Evolutionary conservation across 2,329 filamentous ascomycete species (phyloP).

Genomic region (Cryphonectria parasitica): DNA sequence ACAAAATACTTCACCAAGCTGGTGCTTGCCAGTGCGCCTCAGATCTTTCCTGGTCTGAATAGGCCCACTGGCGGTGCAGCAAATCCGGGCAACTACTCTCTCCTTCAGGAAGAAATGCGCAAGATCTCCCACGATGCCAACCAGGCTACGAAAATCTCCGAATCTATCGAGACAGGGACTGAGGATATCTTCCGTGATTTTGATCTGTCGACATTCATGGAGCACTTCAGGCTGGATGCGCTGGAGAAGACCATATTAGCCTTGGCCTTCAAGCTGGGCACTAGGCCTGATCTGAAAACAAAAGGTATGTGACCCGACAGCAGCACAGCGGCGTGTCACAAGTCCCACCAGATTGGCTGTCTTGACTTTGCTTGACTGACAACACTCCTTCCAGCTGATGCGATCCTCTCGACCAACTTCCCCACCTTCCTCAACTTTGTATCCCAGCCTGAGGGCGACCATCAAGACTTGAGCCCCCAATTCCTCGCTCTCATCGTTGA

Average conservation of each 20-base stretch:
- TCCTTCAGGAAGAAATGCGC: conserved; percentile 81
- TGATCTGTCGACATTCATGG: conserved; percentile 92
- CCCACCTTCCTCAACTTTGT: conserved; percentile 77
- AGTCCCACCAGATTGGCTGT: conserved; percentile 52
- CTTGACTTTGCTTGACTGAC: conserved; percentile 17
- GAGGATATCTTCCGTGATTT: conserved; percentile 96
- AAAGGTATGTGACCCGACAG: conserved; percentile 67
- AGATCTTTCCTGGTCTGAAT: conserved; percentile 83
- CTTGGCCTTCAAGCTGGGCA: conserved; percentile 83
- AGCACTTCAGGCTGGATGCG: conserved; percentile 92
- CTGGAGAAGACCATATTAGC: conserved; percentile 86
- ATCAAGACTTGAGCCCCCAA: conserved; percentile 67
- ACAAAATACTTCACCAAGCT: conserved; percentile 93
- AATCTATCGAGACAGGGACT: conserved; percentile 87
- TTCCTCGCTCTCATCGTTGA: conserved; percentile 83
- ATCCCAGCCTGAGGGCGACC: conserved; percentile 65
- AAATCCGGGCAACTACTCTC: conserved; percentile 77
- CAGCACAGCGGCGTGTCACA: conserved; percentile 31
- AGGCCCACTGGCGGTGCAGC: conserved; percentile 64
- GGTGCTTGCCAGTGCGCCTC: conserved; percentile 85
- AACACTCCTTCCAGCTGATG: conserved; percentile 66
- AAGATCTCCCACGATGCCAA: conserved; percentile 81
- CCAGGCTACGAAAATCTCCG: conserved; percentile 88
- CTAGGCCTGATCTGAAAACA: conserved; percentile 78
- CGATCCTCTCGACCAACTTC: conserved; percentile 83